Conservation (phyloP, 371 early-diverging fungal species). For the Haplosporangium sp. region DNA sequence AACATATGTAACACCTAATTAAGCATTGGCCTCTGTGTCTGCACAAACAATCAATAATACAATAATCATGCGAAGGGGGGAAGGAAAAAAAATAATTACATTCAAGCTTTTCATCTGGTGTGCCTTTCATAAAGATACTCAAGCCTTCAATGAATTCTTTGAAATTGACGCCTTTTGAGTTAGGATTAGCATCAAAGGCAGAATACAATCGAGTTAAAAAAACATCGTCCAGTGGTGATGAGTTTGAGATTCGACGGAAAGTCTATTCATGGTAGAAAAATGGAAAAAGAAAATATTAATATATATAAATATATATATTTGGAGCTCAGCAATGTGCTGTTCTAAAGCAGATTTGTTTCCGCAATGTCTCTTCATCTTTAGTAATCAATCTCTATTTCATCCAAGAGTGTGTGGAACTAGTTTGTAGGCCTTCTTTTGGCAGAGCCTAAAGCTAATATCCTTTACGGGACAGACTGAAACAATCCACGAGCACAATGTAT, state of each 20-base stretch:
- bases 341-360: background rate
- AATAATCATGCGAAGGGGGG: slow-evolving; percentile 2
- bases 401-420: background rate
- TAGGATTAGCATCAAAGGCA: slow-evolving; percentile 80
- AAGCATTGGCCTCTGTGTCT: slow-evolving; percentile 24
- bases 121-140: slow-evolving; percentile 84
- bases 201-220: slow-evolving; percentile 85
- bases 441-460: background rate
- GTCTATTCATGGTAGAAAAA: slow-evolving; percentile 22
- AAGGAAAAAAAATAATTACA: slow-evolving; percentile 61
- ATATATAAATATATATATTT: background rate
- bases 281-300: background rate
- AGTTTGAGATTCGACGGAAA: slow-evolving; percentile 51
- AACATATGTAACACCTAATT: slow-evolving; percentile 8
- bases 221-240: slow-evolving; percentile 75
- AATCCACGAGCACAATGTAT: slow-evolving; percentile 1
- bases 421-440: background rate
- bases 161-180: slow-evolving; percentile 77
- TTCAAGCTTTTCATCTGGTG: slow-evolving; percentile 81
- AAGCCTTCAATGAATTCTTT: slow-evolving; percentile 84
- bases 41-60: background rate
- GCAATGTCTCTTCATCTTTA: background rate
- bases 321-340: background rate
- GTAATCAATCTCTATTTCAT: background rate
- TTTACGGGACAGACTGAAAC: background rate